Conservation (phyloP, 176 grass and related monocot species). For the Thinopyrum elongatum region DNA sequence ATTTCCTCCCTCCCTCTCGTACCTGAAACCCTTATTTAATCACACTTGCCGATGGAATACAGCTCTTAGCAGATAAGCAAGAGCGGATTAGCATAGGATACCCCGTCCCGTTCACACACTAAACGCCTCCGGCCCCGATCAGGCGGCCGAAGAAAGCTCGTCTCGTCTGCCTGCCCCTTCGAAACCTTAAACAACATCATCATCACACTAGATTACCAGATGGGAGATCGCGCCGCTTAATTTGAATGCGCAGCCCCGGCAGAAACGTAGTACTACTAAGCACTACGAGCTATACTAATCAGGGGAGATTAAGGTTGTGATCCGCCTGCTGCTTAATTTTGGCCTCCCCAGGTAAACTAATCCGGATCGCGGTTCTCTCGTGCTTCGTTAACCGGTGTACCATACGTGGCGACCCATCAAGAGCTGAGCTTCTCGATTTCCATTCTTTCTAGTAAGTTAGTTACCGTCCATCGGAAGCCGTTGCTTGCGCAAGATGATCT, state of each 20-base stretch:
- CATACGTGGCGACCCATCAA: constrained; percentile 35
- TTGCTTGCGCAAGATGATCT: not conserved
- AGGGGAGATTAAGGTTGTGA: not conserved
- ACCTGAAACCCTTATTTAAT: constrained; percentile 34
- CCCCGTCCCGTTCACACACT: not conserved
- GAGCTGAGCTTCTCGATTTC: not conserved
- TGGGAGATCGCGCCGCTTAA: not conserved
- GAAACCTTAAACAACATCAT: constrained; percentile 20
- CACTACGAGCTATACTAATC: not conserved
- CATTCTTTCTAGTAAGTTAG: not conserved
- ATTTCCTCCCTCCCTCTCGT: not conserved
- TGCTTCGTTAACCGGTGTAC: not conserved
- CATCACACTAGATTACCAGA: not conserved
- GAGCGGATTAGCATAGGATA: constrained; percentile 32
- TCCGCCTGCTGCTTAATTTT: not conserved
- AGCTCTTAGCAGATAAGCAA: constrained; percentile 14
- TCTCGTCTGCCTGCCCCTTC: not conserved
- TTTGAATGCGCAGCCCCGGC: not conserved
- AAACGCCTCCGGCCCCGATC: not conserved
- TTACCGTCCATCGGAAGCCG: not conserved
- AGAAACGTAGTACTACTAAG: not conserved
- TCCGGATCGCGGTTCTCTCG: not conserved
- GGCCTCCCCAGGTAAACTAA: not conserved
- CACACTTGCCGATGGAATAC: not conserved
- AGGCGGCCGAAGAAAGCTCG: not conserved